Evolutionary conservation across 495 filamentous ascomycete species (phyloP).

Genomic region (Emericellopsis terricola): DNA sequence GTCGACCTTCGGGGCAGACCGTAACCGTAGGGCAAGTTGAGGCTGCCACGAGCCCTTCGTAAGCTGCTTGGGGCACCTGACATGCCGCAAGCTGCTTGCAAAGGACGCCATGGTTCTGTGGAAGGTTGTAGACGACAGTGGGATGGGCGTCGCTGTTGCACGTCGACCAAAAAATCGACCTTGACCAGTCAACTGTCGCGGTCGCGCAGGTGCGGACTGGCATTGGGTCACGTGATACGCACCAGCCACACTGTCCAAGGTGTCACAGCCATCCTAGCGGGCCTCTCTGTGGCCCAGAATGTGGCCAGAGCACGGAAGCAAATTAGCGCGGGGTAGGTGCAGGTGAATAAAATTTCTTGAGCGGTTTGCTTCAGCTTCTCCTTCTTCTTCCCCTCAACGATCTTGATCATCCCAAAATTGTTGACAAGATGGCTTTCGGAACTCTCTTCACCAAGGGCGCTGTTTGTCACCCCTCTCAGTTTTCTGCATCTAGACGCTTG

Average conservation of each 20-base stretch:
- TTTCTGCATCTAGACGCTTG: conserved; percentile 6
- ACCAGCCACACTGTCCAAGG: conserved; percentile 1
- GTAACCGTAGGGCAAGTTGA: not conserved
- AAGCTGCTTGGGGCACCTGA: not conserved
- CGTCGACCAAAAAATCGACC: conserved; percentile 1
- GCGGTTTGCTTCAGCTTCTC: too few species aligned
- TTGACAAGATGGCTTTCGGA: conserved; percentile 79
- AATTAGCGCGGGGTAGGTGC: too few species aligned
- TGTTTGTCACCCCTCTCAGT: conserved; percentile 33
- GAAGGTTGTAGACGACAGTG: too few species aligned
- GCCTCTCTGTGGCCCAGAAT: too few species aligned
- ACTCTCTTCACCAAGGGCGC: conserved; percentile 69
- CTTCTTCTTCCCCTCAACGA: conserved; percentile 3
- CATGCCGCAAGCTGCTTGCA: conserved; percentile 2
- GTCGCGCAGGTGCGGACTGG: not conserved
- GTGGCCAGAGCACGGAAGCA: too few species aligned
- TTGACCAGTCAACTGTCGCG: not conserved
- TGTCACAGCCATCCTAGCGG: too few species aligned
- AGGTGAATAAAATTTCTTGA: too few species aligned
- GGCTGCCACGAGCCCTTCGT: not conserved
- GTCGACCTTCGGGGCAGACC: not conserved
- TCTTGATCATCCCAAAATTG: conserved; percentile 6
- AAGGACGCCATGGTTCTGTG: conserved; percentile 2
- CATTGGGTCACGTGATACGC: not conserved
- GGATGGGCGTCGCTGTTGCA: too few species aligned